These are phyloP conservation scores for Phaeoacremonium minimum DNA, from an alignment of 2,329 filamentous ascomycete species.

Conservation along the genomic window DNA sequence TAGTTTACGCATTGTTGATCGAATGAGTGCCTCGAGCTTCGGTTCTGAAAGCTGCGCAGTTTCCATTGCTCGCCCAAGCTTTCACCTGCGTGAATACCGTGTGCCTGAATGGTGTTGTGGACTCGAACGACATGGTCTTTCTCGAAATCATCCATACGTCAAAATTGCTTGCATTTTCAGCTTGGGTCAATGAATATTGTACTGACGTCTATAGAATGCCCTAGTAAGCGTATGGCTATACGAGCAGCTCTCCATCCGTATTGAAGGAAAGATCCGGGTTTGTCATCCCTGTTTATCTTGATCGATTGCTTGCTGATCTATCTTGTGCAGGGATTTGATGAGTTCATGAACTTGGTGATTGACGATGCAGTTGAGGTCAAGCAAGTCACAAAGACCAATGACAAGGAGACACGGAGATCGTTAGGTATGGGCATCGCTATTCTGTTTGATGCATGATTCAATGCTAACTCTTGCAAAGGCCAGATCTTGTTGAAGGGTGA, in stretches of 20 bases:
- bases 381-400: conserved; percentile 73
- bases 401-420: conserved; percentile 70
- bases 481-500: conserved; percentile 86
- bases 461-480: conserved; percentile 44
- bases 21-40: too few relatives aligned
- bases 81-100: too few relatives aligned
- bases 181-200: too few relatives aligned
- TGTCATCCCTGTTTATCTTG: conserved; percentile 21
- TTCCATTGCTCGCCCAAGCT: too few relatives aligned
- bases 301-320: background rate
- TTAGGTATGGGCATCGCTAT: conserved; percentile 51
- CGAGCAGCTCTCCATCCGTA: conserved; percentile 89
- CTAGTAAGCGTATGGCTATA: conserved; percentile 95
- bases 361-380: conserved; percentile 94
- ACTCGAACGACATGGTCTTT: too few relatives aligned
- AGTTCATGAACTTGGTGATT: conserved; percentile 95
- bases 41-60: too few relatives aligned
- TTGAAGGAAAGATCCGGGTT: conserved; percentile 94
- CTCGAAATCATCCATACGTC: too few relatives aligned
- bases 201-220: conserved; percentile 59
- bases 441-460: background rate
- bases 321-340: conserved; percentile 91
- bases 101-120: too few relatives aligned
- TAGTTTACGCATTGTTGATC: too few relatives aligned
- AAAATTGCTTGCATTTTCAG: too few relatives aligned